phyloP scores from a whole-genome alignment of 108 stramenopile genomes.

The Poteriospumella lacustris region DNA sequence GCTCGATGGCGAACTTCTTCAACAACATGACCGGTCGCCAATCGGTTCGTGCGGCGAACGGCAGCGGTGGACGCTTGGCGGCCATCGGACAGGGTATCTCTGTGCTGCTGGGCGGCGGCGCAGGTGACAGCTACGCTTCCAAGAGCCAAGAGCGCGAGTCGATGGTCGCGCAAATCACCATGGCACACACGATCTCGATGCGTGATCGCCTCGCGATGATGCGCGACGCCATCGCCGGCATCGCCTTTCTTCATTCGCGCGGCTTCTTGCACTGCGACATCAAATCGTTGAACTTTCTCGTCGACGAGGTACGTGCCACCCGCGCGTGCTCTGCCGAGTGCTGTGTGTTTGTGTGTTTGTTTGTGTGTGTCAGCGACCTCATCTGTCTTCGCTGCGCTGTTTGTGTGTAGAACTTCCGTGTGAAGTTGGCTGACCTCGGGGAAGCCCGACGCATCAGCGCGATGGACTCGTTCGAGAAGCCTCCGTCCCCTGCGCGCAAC shows the following conservation, averaged over 20 bases:
- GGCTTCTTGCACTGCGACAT: slow-evolving; percentile 41
- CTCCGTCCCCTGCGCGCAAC: slow-evolving; percentile 19
- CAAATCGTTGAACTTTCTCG: slow-evolving; percentile 37
- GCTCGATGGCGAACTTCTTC: too few relatives aligned
- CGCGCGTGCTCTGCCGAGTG: too few relatives aligned
- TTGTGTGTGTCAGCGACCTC: background rate
- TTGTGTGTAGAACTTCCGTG: slow-evolving; percentile 4
- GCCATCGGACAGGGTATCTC: too few relatives aligned
- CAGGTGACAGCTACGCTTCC: too few relatives aligned
- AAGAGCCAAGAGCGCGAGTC: too few relatives aligned
- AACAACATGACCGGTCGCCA: too few relatives aligned
- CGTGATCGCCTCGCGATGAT: slow-evolving; percentile 34
- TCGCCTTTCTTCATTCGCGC: slow-evolving; percentile 26
- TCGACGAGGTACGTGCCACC: slow-evolving; percentile 27
- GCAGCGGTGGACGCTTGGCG: too few relatives aligned
- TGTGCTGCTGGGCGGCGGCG: too few relatives aligned
- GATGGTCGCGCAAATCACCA: too few relatives aligned
- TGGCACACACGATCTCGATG: too few relatives aligned
- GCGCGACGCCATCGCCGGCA: slow-evolving; percentile 21
- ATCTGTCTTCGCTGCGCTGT: background rate
- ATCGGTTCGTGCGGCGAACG: too few relatives aligned
- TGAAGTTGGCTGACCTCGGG: slow-evolving; percentile 37
- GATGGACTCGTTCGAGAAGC: background rate
- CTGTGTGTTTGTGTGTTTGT: background rate
- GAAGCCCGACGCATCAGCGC: slow-evolving; percentile 25